Conservation (phyloP, 2,329 filamentous ascomycete genomes). For the Calycina herbarum region DNA sequence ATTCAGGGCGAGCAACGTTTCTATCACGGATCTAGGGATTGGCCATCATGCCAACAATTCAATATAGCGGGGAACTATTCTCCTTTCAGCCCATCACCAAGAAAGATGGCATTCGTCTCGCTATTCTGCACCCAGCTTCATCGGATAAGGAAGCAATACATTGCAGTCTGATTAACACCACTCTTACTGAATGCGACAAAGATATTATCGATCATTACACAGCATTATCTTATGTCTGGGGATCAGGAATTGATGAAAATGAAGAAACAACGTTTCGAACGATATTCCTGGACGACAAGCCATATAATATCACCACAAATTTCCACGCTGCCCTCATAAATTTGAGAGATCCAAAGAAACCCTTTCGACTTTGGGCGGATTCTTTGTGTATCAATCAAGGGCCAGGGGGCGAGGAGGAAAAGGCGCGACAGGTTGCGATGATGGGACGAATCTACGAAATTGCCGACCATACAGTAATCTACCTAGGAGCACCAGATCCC, state of each 20-base stretch:
- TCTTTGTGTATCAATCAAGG: slow-evolving; percentile 19
- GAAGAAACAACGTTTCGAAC: neutral
- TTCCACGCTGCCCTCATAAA: slow-evolving; percentile 19
- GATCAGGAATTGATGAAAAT: slow-evolving; percentile 9
- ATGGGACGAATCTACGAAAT: slow-evolving; percentile 11
- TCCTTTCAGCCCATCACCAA: slow-evolving; percentile 13
- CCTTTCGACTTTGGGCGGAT: slow-evolving; percentile 19
- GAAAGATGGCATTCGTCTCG: slow-evolving; percentile 14
- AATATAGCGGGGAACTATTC: slow-evolving; percentile 6
- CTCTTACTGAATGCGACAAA: slow-evolving; percentile 11
- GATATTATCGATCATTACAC: slow-evolving; percentile 19
- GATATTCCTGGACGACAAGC: slow-evolving; percentile 16
- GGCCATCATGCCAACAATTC: neutral
- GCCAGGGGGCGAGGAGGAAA: slow-evolving; percentile 19
- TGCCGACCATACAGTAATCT: slow-evolving; percentile 12
- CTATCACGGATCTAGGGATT: neutral
- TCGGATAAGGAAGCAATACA: slow-evolving; percentile 9
- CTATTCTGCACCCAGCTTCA: slow-evolving; percentile 13
- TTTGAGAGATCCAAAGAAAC: slow-evolving; percentile 9
- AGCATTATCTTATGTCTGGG: slow-evolving; percentile 24
- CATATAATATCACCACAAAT: slow-evolving; percentile 14
- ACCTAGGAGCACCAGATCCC: slow-evolving; percentile 3
- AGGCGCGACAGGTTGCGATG: slow-evolving; percentile 6
- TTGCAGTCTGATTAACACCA: slow-evolving; percentile 14
- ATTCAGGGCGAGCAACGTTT: too few relatives aligned